These are phyloP conservation scores for Obba rivulosa DNA, from an alignment of 768 basidiomycete species.

Conservation along the genomic window DNA sequence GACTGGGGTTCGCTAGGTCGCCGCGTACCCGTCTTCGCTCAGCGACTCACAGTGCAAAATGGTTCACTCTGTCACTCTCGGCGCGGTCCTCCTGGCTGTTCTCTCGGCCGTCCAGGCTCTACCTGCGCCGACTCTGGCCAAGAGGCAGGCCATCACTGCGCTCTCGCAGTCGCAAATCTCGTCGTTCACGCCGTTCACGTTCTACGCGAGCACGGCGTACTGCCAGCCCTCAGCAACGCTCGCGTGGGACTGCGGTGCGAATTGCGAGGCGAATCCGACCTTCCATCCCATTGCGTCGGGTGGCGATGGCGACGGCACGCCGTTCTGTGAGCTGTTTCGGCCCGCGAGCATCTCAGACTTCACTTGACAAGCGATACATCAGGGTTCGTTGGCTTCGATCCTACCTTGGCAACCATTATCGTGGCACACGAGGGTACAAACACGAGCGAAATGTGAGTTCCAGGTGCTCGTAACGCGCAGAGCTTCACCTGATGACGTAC, in stretches of 20 bases:
- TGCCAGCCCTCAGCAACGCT: slow-evolving; percentile 22
- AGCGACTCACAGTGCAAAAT: too few species aligned
- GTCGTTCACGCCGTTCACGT: slow-evolving; percentile 24
- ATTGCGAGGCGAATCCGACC: slow-evolving; percentile 41
- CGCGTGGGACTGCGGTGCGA: slow-evolving; percentile 26
- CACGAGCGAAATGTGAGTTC: slow-evolving; percentile 26
- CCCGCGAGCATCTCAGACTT: background rate
- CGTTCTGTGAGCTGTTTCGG: slow-evolving; percentile 31
- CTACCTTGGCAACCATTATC: slow-evolving; percentile 30
- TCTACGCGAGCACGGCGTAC: slow-evolving; percentile 27
- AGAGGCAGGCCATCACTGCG: slow-evolving; percentile 16
- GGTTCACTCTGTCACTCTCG: slow-evolving; percentile 1
- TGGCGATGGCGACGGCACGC: slow-evolving; percentile 36
- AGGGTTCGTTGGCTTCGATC: slow-evolving; percentile 53
- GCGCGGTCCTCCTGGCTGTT: slow-evolving; percentile 1
- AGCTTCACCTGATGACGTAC: background rate
- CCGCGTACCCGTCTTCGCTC: too few species aligned
- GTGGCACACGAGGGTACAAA: slow-evolving; percentile 36
- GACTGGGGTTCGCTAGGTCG: too few species aligned
- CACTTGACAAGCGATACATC: background rate
- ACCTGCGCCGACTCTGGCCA: slow-evolving; percentile 1
- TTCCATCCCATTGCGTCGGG: slow-evolving; percentile 46
- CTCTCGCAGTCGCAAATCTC: slow-evolving; percentile 19
- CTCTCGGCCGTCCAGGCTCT: slow-evolving; percentile 6
- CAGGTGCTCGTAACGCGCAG: background rate